phyloP scores from a whole-genome alignment of 257 asterid species.

The Primulina huaijiensis region DNA sequence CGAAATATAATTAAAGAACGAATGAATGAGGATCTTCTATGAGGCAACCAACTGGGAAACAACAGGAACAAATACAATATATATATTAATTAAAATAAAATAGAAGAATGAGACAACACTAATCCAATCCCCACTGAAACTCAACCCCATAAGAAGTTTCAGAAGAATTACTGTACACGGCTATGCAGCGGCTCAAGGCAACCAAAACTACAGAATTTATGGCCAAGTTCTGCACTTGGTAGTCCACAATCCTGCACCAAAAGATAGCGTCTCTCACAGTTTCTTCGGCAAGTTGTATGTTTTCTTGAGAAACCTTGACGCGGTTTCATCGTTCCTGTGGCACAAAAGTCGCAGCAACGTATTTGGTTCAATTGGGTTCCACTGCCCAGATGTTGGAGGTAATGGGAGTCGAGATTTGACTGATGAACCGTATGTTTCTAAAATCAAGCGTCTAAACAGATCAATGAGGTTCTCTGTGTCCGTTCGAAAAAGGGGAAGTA shows the following conservation, averaged over 20 bases:
- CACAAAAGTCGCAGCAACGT: slow-evolving; percentile 82
- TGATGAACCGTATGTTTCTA: slow-evolving; percentile 71
- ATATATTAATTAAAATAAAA: too few species aligned
- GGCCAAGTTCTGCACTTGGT: background rate
- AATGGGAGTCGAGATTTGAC: slow-evolving; percentile 82
- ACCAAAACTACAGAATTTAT: slow-evolving; percentile 4
- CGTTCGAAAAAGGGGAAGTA: slow-evolving; percentile 65
- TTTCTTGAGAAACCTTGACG: slow-evolving; percentile 87
- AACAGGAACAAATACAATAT: too few species aligned
- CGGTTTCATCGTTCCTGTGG: slow-evolving; percentile 84
- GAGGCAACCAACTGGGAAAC: background rate
- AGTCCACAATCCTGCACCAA: background rate
- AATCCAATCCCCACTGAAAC: background rate
- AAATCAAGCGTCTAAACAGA: slow-evolving; percentile 54
- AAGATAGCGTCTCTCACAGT: slow-evolving; percentile 29
- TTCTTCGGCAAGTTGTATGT: slow-evolving; percentile 88
- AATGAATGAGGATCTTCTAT: background rate
- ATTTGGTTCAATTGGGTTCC: slow-evolving; percentile 88
- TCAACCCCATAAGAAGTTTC: slow-evolving; percentile 13
- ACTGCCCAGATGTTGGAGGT: slow-evolving; percentile 93
- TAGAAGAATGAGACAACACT: background rate
- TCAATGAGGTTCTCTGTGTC: slow-evolving; percentile 76
- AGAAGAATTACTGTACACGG: slow-evolving; percentile 35
- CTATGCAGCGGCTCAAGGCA: slow-evolving; percentile 2
- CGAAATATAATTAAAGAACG: background rate